phyloP scores from a whole-genome alignment of 1,284 basidiomycete genomes.

The Cerrena zonata region DNA sequence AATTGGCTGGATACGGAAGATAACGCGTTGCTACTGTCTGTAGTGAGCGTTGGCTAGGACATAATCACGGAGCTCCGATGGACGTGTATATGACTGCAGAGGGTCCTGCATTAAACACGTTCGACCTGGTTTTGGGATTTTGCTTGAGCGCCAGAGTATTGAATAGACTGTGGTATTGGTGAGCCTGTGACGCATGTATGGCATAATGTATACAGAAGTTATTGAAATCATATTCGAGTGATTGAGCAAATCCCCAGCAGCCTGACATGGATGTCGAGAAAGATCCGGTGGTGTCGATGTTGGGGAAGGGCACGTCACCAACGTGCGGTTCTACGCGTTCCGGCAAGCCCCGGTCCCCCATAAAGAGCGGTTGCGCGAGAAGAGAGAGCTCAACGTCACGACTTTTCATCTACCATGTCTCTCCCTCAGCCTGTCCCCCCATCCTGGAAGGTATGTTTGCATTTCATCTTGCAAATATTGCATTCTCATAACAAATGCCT shows the following conservation, averaged over 20 bases:
- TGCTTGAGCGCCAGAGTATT: too few relatives aligned
- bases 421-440: constrained; percentile 86
- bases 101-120: too few relatives aligned
- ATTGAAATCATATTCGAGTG: too few relatives aligned
- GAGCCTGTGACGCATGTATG: too few relatives aligned
- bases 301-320: constrained; percentile 14
- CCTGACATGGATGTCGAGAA: neutral
- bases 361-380: constrained; percentile 23
- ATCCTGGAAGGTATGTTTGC: constrained; percentile 74
- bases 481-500: constrained; percentile 1
- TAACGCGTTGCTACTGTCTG: neutral
- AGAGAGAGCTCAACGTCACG: constrained; percentile 20
- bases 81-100: too few relatives aligned
- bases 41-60: neutral
- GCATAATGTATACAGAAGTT: too few relatives aligned
- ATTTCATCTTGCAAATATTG: neutral
- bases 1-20: neutral
- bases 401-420: constrained; percentile 50
- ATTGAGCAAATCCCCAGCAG: too few relatives aligned
- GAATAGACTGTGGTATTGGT: too few relatives aligned
- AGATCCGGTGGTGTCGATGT: neutral
- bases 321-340: constrained; percentile 19
- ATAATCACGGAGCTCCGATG: neutral
- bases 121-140: neutral
- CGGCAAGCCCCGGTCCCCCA: constrained; percentile 27